Base-by-base conservation (phyloP, 331 rosid genomes). In the Rosa hybrid region DNA sequence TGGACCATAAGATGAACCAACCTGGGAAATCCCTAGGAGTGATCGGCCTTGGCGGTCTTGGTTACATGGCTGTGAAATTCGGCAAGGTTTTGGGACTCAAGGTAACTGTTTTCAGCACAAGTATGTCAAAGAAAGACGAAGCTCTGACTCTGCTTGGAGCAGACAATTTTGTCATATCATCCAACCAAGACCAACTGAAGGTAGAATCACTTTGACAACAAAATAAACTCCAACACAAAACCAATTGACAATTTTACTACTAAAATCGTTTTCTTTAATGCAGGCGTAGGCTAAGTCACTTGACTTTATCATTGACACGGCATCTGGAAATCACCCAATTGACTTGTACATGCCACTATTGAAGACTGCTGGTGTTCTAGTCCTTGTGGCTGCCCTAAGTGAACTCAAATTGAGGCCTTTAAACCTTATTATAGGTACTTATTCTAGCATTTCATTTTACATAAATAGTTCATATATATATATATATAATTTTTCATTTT, bases 21-120 rank as follows among this genome's bases (percentile, higher is more conserved):
- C 89, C 91, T 10, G 94, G 97, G 21, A 91, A 92, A 85, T 91
- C 97, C 64, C 88, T 91, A 6, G 97, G 96, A 48, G 96, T 92
- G 82, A 81, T 92, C 84, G 97, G 96, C n/a, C 96, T 92, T 21
- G 97, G 96, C 70, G 97, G 97, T 84, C 94, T 91, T 5, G 96
- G 97, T 62, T 96, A 93, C 76, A 76, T 91, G 94, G 97, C 96
- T 4, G 96, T 91, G 70, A 93, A 90, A 75, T 93, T 93, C 59
- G 97, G 96, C 78, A 91, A 93, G 86, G 96, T 92, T 57, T 89
- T 91, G 34, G 91, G 93, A 68, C 85, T 89, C 84, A 87, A 80
- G 50, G 97, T 93, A 18, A 93, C 96, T 3, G 81, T 91, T 84
- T 82, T 34, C 85, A 93, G 97, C 89, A 76, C 97, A 53, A 92